Evolutionary conservation across 306 rosid genomes (phyloP).

Genomic region (Fragaria ananassa): DNA sequence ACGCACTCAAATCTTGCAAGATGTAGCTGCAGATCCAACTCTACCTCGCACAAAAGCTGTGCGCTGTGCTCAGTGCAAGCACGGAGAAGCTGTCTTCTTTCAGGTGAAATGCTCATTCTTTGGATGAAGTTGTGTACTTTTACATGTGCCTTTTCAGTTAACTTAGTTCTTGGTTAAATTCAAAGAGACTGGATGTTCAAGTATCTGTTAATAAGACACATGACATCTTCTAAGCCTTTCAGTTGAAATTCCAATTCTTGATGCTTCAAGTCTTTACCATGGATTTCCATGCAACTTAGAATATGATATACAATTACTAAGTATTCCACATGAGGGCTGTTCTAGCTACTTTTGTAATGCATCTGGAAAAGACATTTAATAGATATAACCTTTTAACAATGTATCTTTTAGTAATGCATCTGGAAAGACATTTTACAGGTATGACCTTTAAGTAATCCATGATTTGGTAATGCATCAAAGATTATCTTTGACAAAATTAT

Average conservation of each 20-base stretch:
- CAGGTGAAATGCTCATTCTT: conserved; percentile 48
- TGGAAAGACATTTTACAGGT: background rate
- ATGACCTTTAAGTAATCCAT: background rate
- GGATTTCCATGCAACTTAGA: background rate
- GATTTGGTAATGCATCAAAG: background rate
- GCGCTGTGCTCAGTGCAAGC: conserved; percentile 83
- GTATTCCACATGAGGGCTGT: background rate
- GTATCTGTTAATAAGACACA: background rate
- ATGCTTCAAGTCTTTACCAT: background rate
- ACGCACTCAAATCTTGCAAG: conserved; percentile 86
- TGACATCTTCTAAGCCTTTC: background rate
- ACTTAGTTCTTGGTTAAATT: background rate
- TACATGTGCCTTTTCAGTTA: background rate
- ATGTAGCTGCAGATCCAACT: conserved; percentile 96
- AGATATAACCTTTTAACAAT: background rate
- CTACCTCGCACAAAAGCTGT: conserved; percentile 96
- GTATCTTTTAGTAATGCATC: background rate
- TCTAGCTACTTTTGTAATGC: conserved; percentile 1
- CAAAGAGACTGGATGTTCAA: background rate
- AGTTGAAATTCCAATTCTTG: background rate
- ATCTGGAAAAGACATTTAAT: background rate
- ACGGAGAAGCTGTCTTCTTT: conserved; percentile 98
- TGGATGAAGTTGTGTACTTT: background rate
- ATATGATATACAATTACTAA: background rate
- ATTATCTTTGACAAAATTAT: background rate